Evolutionary conservation across 139 green algal genomes (phyloP), one percentile per base, ranked within the genome.

Genomic region (Tetradesmus obliquus): DNA sequence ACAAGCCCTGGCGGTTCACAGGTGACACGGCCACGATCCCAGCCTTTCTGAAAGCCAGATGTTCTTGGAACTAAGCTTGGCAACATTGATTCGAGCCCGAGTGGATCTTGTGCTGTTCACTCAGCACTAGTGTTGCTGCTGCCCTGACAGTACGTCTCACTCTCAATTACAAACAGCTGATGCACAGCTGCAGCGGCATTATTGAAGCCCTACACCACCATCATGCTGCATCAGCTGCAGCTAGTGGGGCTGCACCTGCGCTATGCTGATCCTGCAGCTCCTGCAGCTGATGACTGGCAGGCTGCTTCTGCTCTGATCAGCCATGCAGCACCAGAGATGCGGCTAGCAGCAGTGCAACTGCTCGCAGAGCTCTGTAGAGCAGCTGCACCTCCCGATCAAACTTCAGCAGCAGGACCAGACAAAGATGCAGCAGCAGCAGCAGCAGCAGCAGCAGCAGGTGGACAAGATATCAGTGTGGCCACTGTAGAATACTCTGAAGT

Each of bases 331-430:
- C 86, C 86, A 55, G 20, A 90, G 0, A 20, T 84, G 5, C 53
- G 86, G 19, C 86, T 84, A 22, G 51, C 51, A 13, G 69, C 86
- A 54, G 53, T 90, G n/a, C 69, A 83, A 7, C 45, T 90, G 20
- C 71, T 90, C 7, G 55, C 86, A 19, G 20, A 17, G 24, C 20
- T 71, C 2, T 19, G 19, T 3, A 13, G 54, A 19, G n/a, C 76
- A 76, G 66, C 66, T n/a, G 15, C 66, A 24, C 1, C 66, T 5
- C 66, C 15, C n/a, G 0, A 76, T 24, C 66, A 76, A 24, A 3
- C 17, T 4, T n/a, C 17, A 0, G n/a, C 76, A 82, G 3, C 1
- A 32, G 72, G 5, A 81, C 6, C 4, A 32, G 72, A 9, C 13
- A 10, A 7, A 1, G 5, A 15, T 55, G n/a, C 76, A 55, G n/a